Base-by-base conservation (phyloP, 352 stramenopile genomes). In the Phytophthora cryptogea region DNA sequence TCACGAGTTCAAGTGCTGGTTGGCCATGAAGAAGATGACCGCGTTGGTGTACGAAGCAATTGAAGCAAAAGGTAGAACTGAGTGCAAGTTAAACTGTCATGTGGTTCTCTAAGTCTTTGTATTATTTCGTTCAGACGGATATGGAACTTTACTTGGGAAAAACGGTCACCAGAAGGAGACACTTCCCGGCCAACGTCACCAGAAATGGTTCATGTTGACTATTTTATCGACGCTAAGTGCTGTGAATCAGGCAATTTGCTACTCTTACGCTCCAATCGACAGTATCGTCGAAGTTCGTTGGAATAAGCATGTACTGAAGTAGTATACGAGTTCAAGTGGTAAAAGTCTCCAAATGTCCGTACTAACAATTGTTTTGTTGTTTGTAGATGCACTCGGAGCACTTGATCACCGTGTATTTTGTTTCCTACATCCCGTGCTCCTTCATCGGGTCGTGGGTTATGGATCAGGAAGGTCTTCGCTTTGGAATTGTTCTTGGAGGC, bases 391-490 rank as follows among this genome's bases (percentile, higher is more conserved):
- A 80, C 51, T 88, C 79, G 23, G 88, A 82, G 14, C 77, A 88
- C 59, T 66, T 91, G 7, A 88, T 91, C 57, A 91, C 82, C 1
- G 78, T 91, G 44, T 91, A 78, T 60, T 91, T 91, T 52, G 45
- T 89, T 16, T 79, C 76, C 23, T 91, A 91, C 53, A 89, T 91
- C 30, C 82, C 82, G 11, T 89, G 79, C 59, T 88, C 82, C 17
- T 91, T 91, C 59, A 27, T 90, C 36, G 78, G 81, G 0, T 90
- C 81, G 45, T 90, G 81, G 81, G 59, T 90, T 57, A 90, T 90
- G 75, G 81, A 90, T 61, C 74, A 77, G 35, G 70, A 83, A 52
- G 74, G 81, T 0, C 45, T 90, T n/a, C 66, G 67, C 17, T 86
- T 65, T n/a, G 81, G 81, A 3, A 70, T 90, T 2, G 41, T 89